Evolutionary conservation across 164 flowering plant species (phyloP), one percentile per base, ranked within the genome.

Genomic region (Liquidambar formosana): DNA sequence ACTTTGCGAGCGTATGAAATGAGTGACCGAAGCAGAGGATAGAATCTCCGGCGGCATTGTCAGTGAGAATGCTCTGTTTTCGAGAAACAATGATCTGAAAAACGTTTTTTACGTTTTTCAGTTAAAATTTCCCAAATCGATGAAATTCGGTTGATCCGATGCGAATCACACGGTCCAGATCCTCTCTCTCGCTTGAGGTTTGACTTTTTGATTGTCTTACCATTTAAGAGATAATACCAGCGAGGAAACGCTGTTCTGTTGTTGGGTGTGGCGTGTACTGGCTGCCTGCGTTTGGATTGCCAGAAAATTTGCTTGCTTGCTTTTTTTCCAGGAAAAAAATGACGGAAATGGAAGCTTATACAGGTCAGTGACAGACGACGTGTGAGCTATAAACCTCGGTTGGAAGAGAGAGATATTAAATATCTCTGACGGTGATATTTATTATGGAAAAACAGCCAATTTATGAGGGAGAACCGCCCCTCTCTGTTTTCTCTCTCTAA

Each of bases 261-360:
- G 27, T 54, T 46, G 13, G 9, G 5, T n/a, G n/a, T n/a, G n/a
- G n/a, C n/a, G n/a, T n/a, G n/a, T n/a, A n/a, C n/a, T n/a, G n/a
- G n/a, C n/a, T n/a, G n/a, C n/a, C n/a, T n/a, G n/a, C 14, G 54
- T 51, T 54, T 54, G 58, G 58, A 22, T 59, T 59, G 63, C 22
- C 44, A 45, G 23, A 59, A 33, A 28, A 27, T 59, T 59, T 57
- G n/a, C 26, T 13, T 25, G 26, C n/a, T n/a, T 8, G 18, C 16
- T 59, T 9, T 5, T 6, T 28, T 59, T 26, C 63, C 41, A 13
- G 63, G 63, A 22, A 57, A 21, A 21, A 57, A 5, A 38, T 14
- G 16, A 5, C 5, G 28, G 8, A 25, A 59, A 28, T 28, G 43
- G 44, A 28, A 28, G 14, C 18, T 21, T 59, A 16, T 28, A 18